A percentile compares a stretch with the other conserved stretches of the same genome.
These are phyloP conservation scores for Xylariomycetidae sp. DNA, from an alignment of 2,329 filamentous ascomycete species.

Conservation along the genomic window DNA sequence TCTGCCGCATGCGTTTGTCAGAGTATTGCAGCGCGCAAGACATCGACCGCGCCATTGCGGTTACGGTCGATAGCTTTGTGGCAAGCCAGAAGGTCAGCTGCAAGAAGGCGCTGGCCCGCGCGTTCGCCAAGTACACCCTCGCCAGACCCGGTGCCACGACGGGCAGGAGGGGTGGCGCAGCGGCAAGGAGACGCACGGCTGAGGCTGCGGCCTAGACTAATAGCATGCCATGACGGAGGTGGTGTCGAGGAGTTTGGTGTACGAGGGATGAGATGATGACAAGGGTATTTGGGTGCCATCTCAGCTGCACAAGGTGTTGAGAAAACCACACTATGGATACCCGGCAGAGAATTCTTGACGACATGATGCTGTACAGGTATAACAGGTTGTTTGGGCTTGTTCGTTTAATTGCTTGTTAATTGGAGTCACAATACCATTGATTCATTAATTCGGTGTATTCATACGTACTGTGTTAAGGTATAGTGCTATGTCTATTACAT, in stretches of 20 bases:
- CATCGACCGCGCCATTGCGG: constrained; percentile 94
- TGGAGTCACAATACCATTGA: no score
- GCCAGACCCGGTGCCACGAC: constrained; percentile 37
- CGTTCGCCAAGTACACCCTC: constrained; percentile 90
- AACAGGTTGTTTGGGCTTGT: no score
- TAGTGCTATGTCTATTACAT: no score
- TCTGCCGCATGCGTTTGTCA: constrained; percentile 96
- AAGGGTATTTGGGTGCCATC: no score
- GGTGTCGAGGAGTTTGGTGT: neutral
- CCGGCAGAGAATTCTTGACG: no score
- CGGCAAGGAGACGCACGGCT: constrained; percentile 15
- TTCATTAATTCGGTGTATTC: no score
- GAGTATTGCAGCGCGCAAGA: constrained; percentile 88
- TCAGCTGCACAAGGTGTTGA: no score
- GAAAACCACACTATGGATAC: no score
- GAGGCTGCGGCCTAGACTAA: constrained; percentile 16
- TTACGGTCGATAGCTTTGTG: constrained; percentile 94
- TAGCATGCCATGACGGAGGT: constrained; percentile 1
- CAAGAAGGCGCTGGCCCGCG: constrained; percentile 89
- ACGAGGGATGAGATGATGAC: no score
- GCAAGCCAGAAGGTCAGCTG: constrained; percentile 94
- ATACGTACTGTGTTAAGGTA: no score
- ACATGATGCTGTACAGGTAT: no score
- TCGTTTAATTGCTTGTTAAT: no score
- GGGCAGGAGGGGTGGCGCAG: constrained; percentile 14